These are phyloP conservation scores for Oemleria cerasiformis DNA, from an alignment of 306 rosid genomes.

Conservation along the genomic window DNA sequence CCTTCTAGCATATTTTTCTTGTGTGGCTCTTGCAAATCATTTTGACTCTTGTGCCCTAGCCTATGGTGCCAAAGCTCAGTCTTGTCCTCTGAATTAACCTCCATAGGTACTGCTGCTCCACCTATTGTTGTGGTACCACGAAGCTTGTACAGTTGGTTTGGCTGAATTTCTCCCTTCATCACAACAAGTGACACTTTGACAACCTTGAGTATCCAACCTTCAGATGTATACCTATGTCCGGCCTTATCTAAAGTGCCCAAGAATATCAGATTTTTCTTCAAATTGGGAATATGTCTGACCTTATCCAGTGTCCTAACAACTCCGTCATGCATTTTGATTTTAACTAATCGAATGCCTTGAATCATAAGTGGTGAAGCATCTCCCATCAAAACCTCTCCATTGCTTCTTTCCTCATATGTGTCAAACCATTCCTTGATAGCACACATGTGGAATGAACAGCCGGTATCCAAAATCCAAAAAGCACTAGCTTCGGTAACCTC, in stretches of 20 bases:
- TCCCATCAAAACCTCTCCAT: background rate
- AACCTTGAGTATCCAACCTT: no score
- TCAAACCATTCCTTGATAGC: background rate
- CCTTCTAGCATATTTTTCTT: background rate
- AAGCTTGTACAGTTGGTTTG: background rate
- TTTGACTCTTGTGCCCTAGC: background rate
- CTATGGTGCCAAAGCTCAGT: background rate
- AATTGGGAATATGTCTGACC: background rate
- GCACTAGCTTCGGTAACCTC: background rate
- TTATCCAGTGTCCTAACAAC: background rate
- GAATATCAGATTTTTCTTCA: no score
- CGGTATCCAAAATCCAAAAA: background rate
- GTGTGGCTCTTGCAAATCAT: background rate
- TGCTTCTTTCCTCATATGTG: no score
- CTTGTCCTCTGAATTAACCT: background rate
- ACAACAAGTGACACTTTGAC: background rate
- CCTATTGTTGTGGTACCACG: background rate
- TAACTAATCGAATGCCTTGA: background rate
- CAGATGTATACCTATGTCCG: no score
- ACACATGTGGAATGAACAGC: background rate
- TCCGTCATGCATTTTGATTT: background rate
- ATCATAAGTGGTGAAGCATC: background rate
- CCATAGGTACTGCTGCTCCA: background rate
- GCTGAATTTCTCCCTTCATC: background rate
- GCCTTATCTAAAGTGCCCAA: no score